Base-by-base conservation (phyloP, 179 eudicot species). In the Sideroxylon spinosum region DNA sequence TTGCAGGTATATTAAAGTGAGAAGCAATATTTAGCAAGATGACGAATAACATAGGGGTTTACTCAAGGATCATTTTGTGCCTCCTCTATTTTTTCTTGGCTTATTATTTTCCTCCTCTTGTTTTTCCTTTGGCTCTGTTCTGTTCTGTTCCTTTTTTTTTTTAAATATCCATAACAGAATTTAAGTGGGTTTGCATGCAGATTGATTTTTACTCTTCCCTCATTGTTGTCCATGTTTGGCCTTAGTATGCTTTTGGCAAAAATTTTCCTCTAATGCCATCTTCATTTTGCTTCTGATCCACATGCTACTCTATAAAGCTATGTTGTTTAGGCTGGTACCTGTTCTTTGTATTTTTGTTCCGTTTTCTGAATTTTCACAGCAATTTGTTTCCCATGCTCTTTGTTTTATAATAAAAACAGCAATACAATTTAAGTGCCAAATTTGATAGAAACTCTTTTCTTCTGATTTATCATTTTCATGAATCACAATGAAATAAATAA, bases 381-480 rank as follows among this genome's bases (percentile, higher is more conserved):
- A 17, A 25, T 71, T 73, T 73, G 76, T 26, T 4, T 11, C 25
- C 12, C 4, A 37, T 25, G 22, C 0, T 29, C 16, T 57, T 72
- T 28, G 17, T 32, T 28, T 55, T 55, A 50, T 17, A 72, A 53
- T 23, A 46, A 2, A 50, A 72, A 72, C 23, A 52, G 75, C 25
- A 53, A 72, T 52, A 53, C 6, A 55, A 26, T 14, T 52, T 26
- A 25, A 53, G 26, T 23, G 62, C 20, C 20, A 19, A 8, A 72
- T 73, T n/a, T 28, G 17, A 53, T 55, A 73, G 49, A 26, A 26
- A 57, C 19, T 4, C 19, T 8, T 20, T 25, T 26, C 20, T 13
- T 28, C 64, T 73, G 25, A 29, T 73, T 26, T 26, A 73, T 55
- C 22, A 71, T 71, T 52, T 64, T 28, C 62, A 16, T 72, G 46